A percentile compares a stretch with the other conserved stretches of the same genome.
Evolutionary conservation across 352 stramenopile genomes (phyloP).

Genomic region (Pythium myriotylum): DNA sequence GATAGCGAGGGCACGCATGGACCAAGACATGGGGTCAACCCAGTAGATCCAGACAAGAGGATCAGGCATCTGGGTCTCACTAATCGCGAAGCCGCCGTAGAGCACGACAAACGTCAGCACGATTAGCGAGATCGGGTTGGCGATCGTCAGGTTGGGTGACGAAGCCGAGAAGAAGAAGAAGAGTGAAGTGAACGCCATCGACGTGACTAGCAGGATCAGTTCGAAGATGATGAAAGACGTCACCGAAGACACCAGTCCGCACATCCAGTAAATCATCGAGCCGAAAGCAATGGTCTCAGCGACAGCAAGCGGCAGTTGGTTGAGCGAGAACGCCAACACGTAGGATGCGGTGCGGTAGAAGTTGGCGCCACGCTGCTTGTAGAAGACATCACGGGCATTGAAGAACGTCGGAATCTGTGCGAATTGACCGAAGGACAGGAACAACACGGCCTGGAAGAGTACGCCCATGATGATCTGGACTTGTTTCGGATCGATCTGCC

Average conservation of each 20-base stretch:
- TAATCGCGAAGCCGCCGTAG: constrained; percentile 58
- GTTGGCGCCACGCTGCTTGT: too few relatives aligned
- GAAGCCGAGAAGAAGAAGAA: constrained; percentile 50
- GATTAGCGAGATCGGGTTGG: constrained; percentile 46
- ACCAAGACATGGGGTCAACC: constrained; percentile 53
- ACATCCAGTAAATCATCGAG: constrained; percentile 78
- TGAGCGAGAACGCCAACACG: constrained; percentile 49
- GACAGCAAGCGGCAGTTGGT: constrained; percentile 54
- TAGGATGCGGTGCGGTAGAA: constrained; percentile 71
- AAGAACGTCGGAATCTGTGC: too few relatives aligned
- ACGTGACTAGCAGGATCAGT: constrained; percentile 39
- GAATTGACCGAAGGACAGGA: too few relatives aligned
- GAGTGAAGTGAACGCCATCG: constrained; percentile 44
- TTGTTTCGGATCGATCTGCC: too few relatives aligned
- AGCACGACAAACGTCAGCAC: constrained; percentile 49
- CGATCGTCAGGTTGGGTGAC: constrained; percentile 36
- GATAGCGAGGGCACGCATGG: constrained; percentile 35
- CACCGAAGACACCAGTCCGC: constrained; percentile 40
- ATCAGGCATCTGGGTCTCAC: constrained; percentile 43
- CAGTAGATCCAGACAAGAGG: constrained; percentile 65
- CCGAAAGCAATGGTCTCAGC: constrained; percentile 47
- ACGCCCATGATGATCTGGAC: too few relatives aligned
- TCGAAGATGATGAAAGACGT: constrained; percentile 43
- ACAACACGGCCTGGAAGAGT: too few relatives aligned
- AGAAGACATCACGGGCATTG: too few relatives aligned